Conservation (phyloP, 2,329 filamentous ascomycete species). For the Pseudogymnoascus sp. region DNA sequence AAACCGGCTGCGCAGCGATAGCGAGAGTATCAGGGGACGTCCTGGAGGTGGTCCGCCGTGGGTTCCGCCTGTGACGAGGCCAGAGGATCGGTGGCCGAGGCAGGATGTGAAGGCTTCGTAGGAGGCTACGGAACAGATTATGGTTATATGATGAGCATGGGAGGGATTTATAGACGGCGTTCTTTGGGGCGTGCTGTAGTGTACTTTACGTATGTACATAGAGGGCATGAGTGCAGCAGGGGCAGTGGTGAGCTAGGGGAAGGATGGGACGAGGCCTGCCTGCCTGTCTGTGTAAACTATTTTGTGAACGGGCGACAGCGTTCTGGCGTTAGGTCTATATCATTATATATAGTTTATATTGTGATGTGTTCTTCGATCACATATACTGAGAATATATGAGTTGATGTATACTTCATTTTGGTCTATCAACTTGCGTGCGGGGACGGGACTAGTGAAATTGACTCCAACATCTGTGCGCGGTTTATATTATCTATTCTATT, state of each 20-base stretch:
- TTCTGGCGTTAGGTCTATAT: not conserved
- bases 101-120: not conserved
- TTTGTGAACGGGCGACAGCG: not conserved
- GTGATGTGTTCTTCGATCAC: not conserved
- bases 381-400: not conserved
- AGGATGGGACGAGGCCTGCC: not conserved
- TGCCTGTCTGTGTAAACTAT: not conserved
- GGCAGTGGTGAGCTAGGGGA: not conserved
- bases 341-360: not conserved
- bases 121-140: not conserved
- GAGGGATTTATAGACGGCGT: constrained; percentile 3
- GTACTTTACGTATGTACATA: not conserved
- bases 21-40: not conserved
- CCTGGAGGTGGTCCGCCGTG: not conserved
- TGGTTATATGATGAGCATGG: constrained; percentile 9
- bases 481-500: not conserved
- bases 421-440: not conserved
- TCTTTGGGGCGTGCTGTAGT: not conserved
- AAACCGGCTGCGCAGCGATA: constrained; percentile 14
- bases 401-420: constrained; percentile 6
- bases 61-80: not conserved
- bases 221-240: not conserved
- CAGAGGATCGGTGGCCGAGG: not conserved
- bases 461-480: not conserved
- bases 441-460: not conserved